These are phyloP conservation scores for Pseudognaphalium luteoalbum DNA, from an alignment of 129 eudicot species.

Conservation along the genomic window DNA sequence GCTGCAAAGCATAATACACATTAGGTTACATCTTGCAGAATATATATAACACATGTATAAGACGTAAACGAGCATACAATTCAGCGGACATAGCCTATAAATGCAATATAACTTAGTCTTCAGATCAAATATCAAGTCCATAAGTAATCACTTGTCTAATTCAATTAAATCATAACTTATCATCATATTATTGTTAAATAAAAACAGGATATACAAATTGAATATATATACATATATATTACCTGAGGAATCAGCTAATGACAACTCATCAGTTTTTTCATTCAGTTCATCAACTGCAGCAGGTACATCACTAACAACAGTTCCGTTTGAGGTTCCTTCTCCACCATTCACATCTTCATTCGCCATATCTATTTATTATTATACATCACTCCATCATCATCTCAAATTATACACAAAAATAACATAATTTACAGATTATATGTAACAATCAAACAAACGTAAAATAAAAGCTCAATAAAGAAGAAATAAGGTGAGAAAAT, in stretches of 20 bases:
- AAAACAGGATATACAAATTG: background rate
- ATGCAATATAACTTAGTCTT: background rate
- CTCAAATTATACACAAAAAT: background rate
- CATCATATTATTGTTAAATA: background rate
- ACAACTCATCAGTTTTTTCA: conserved; percentile 30
- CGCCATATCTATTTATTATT: conserved; percentile 18
- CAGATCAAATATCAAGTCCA: background rate
- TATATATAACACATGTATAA: too few relatives aligned
- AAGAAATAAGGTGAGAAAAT: background rate
- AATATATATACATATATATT: too few relatives aligned
- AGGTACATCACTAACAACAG: conserved; percentile 14
- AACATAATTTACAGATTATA: background rate
- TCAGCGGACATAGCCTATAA: too few relatives aligned
- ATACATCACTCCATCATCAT: background rate
- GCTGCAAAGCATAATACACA: background rate
- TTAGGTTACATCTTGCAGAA: too few relatives aligned
- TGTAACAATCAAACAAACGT: background rate
- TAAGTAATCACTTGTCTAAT: background rate
- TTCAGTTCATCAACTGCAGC: conserved; percentile 28
- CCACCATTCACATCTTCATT: conserved; percentile 33
- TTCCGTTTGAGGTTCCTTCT: conserved; percentile 24
- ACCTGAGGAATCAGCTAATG: conserved; percentile 38
- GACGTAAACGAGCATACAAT: too few relatives aligned
- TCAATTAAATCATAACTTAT: conserved; percentile 8
- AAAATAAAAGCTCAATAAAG: background rate